phyloP scores from a whole-genome alignment of 2,329 filamentous ascomycete genomes.

The Teratosphaeria gauchensis region DNA sequence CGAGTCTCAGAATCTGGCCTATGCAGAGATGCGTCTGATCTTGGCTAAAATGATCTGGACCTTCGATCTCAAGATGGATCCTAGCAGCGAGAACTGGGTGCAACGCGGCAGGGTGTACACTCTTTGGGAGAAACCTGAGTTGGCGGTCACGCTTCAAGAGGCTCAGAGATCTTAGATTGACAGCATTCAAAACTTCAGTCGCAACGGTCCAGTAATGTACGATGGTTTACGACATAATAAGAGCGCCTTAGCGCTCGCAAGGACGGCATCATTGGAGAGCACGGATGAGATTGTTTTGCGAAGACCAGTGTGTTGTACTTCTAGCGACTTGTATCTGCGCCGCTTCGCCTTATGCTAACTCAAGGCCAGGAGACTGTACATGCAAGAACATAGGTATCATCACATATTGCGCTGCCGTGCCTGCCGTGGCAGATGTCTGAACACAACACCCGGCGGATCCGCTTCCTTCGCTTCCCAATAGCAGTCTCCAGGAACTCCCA shows the following conservation, averaged over 20 bases:
- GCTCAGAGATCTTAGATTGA: conserved; percentile 1
- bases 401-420: background rate
- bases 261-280: background rate
- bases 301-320: background rate
- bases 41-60: conserved; percentile 31
- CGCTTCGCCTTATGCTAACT: background rate
- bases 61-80: conserved; percentile 29
- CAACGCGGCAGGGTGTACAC: conserved; percentile 10
- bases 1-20: conserved; percentile 24
- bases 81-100: conserved; percentile 15
- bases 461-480: background rate
- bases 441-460: background rate
- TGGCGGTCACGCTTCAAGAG: conserved; percentile 13
- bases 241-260: too few relatives aligned
- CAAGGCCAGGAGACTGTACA: background rate
- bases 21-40: conserved; percentile 29
- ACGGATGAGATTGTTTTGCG: background rate
- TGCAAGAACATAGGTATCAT: background rate
- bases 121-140: conserved; percentile 18
- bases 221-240: background rate
- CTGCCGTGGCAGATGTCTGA: background rate
- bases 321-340: background rate
- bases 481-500: background rate
- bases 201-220: background rate
- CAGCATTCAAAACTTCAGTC: background rate